phyloP scores from a whole-genome alignment of 1,139 yeast species.

The Kluyveromyces sp. region DNA sequence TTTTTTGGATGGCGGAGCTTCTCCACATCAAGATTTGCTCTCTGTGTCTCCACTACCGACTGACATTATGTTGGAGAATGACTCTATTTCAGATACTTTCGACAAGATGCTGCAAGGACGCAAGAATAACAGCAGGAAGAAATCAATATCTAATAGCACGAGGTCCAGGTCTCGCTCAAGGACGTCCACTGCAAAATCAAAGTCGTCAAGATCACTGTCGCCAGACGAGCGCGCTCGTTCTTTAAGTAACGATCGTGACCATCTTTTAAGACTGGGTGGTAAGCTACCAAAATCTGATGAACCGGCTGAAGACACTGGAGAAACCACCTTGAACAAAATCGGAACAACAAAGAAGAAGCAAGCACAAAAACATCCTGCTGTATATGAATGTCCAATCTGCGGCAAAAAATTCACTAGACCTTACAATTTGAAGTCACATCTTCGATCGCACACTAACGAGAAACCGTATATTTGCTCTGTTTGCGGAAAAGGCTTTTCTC shows the following conservation, averaged over 20 bases:
- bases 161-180: constrained; percentile 3
- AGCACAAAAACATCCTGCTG: constrained; percentile 65
- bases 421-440: constrained; percentile 83
- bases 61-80: not conserved
- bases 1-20: not conserved
- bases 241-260: constrained; percentile 41
- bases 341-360: constrained; percentile 41
- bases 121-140: constrained; percentile 20
- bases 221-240: constrained; percentile 33
- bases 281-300: constrained; percentile 7
- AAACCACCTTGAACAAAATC: constrained; percentile 16
- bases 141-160: not conserved
- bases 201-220: constrained; percentile 12
- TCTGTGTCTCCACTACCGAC: not conserved
- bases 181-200: not conserved
- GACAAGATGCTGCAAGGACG: constrained; percentile 28
- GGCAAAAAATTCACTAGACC: constrained; percentile 86
- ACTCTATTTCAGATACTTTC: constrained; percentile 8
- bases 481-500: constrained; percentile 91
- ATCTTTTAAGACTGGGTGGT: constrained; percentile 55
- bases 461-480: constrained; percentile 80
- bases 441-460: constrained; percentile 90
- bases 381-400: constrained; percentile 78
- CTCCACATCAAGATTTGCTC: not conserved
- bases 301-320: constrained; percentile 15